Conservation (phyloP, 352 stramenopile genomes). For the Pythium vanterpoolii region DNA sequence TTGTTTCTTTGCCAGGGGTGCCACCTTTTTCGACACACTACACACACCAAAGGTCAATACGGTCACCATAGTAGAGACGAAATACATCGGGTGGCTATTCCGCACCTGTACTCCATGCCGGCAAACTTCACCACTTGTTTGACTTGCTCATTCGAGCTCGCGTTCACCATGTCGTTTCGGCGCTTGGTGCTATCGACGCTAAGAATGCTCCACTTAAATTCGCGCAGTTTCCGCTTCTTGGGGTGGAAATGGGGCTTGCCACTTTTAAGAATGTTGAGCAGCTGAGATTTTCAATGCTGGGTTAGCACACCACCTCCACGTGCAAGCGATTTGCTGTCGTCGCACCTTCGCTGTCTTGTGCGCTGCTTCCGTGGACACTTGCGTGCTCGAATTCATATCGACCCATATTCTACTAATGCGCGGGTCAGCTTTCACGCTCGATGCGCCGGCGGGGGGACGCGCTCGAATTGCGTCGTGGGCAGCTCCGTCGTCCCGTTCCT, state of each 20-base stretch:
- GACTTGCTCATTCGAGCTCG: constrained; percentile 17
- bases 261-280: constrained; percentile 51
- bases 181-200: constrained; percentile 62
- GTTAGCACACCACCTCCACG: not conserved
- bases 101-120: constrained; percentile 75
- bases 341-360: constrained; percentile 49
- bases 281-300: constrained; percentile 20
- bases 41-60: not conserved
- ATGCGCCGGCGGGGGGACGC: not conserved
- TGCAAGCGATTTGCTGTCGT: not conserved
- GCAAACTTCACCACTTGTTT: constrained; percentile 83
- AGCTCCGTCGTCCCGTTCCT: not conserved
- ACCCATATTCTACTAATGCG: constrained; percentile 53
- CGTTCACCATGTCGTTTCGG: constrained; percentile 38
- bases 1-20: constrained; percentile 24
- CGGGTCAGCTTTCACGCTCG: constrained; percentile 30
- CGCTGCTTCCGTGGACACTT: constrained; percentile 45
- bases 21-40: constrained; percentile 27
- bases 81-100: not conserved
- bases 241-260: constrained; percentile 39
- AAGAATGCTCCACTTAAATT: constrained; percentile 71
- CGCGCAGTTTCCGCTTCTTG: constrained; percentile 63
- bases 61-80: constrained; percentile 12
- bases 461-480: not conserved
- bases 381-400: constrained; percentile 59